Evolutionary conservation across 768 basidiomycete species (phyloP).

Genomic region (Gautieria morchelliformis): DNA sequence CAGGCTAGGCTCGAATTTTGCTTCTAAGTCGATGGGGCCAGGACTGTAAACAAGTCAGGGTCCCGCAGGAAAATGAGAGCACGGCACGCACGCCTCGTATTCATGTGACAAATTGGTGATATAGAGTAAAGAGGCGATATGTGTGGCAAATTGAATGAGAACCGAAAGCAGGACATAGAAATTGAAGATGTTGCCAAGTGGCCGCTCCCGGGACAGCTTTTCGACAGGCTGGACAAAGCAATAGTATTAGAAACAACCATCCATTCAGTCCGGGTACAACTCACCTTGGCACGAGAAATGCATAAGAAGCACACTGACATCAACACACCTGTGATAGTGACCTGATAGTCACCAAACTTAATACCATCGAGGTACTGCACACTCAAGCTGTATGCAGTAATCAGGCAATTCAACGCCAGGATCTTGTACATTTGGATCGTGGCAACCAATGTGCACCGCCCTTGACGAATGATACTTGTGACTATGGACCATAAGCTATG

Average conservation of each 20-base stretch:
- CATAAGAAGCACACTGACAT: constrained; percentile 99
- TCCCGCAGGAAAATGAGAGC: background rate
- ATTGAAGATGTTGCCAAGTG: constrained; percentile 94
- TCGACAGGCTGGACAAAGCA: constrained; percentile 72
- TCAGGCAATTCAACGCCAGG: constrained; percentile 91
- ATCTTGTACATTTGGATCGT: constrained; percentile 99
- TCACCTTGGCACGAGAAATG: constrained; percentile 92
- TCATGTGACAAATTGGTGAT: constrained; percentile 79
- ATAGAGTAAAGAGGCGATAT: constrained; percentile 84
- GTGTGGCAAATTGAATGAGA: constrained; percentile 85
- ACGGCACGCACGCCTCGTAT: constrained; percentile 58
- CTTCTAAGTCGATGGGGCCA: constrained; percentile 83
- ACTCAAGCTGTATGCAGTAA: constrained; percentile 96
- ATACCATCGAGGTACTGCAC: constrained; percentile 98
- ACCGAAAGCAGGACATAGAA: constrained; percentile 91
- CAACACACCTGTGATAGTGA: constrained; percentile 91
- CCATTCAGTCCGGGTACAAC: constrained; percentile 12
- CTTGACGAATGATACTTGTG: constrained; percentile 95
- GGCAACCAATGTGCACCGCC: constrained; percentile 95
- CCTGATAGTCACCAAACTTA: constrained; percentile 98
- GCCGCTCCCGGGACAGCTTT: constrained; percentile 86
- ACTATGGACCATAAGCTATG: constrained; percentile 35
- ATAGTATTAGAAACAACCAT: background rate
- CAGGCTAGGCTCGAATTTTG: constrained; percentile 90
- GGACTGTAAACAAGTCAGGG: constrained; percentile 31